Percentiles rank a stretch among this genome's conserved stretches.
These are phyloP conservation scores for Lolium multiflorum DNA, from an alignment of 176 grass and related monocot genomes.

Conservation along the genomic window DNA sequence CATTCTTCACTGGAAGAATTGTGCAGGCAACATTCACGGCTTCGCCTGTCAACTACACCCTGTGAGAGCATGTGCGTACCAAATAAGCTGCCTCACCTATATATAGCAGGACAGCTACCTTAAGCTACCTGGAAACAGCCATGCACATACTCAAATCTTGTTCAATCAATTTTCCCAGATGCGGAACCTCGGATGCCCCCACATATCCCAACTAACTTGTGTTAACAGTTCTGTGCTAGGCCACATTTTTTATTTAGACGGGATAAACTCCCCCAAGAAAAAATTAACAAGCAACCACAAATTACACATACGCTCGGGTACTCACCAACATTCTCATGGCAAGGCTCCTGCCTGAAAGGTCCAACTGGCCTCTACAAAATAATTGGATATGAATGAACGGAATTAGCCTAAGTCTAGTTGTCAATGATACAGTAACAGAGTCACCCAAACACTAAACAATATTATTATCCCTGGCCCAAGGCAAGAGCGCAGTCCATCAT, in stretches of 20 bases:
- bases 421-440: conserved; percentile 19
- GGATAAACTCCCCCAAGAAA: conserved; percentile 11
- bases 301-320: conserved; percentile 35
- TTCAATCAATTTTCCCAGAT: conserved; percentile 27
- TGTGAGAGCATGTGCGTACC: conserved; percentile 28
- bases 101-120: conserved; percentile 40
- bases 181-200: conserved; percentile 26
- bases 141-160: conserved; percentile 21
- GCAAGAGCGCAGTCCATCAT: conserved; percentile 23
- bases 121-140: conserved; percentile 29
- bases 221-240: background rate
- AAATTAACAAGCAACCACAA: conserved; percentile 17
- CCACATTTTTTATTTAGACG: conserved; percentile 10
- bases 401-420: conserved; percentile 33
- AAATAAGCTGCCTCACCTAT: conserved; percentile 32
- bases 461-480: conserved; percentile 27
- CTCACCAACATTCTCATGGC: conserved; percentile 60
- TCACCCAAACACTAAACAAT: conserved; percentile 21
- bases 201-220: conserved; percentile 37
- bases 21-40: conserved; percentile 29
- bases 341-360: conserved; percentile 61
- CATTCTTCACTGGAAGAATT: conserved; percentile 30
- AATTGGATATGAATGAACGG: conserved; percentile 38
- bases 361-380: conserved; percentile 70
- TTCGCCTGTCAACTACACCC: background rate